Conservation (phyloP, 345 rosid species). For the Linum usitatissimum region DNA sequence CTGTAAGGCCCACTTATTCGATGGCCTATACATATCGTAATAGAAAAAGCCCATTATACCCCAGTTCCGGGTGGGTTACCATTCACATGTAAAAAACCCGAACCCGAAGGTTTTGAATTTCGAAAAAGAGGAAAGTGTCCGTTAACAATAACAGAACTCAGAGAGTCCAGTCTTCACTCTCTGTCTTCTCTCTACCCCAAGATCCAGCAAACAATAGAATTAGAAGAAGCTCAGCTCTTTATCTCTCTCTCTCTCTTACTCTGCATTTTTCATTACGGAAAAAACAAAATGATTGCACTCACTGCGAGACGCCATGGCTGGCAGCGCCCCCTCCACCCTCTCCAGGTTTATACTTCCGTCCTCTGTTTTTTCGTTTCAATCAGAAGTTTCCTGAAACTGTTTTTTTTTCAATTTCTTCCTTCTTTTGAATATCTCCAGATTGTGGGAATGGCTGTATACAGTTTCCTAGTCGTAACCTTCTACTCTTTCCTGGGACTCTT, state of each 20-base stretch:
- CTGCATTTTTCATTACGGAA: not conserved
- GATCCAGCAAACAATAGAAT: no score
- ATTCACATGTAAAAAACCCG: no score
- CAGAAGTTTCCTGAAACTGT: not conserved
- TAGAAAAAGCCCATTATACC: no score
- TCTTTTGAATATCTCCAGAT: conserved; percentile 34
- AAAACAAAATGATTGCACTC: not conserved
- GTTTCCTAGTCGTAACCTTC: conserved; percentile 54
- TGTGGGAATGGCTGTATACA: conserved; percentile 68
- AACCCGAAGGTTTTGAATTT: not conserved
- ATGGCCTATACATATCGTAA: no score
- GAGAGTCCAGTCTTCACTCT: not conserved
- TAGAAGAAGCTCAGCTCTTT: not conserved
- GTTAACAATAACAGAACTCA: not conserved
- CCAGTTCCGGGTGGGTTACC: no score
- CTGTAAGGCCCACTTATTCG: no score
- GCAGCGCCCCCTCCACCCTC: conserved; percentile 81
- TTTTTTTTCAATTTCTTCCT: not conserved
- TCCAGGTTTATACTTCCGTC: conserved; percentile 41
- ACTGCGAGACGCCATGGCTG: conserved; percentile 84
- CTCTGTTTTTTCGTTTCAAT: not conserved
- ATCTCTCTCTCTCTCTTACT: not conserved
- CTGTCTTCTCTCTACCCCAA: not conserved
- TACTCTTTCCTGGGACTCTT: conserved; percentile 74
- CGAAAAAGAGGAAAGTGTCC: not conserved